A percentile compares a stretch with the other conserved stretches of the same genome.
phyloP scores from a whole-genome alignment of 2,329 filamentous ascomycete species.

The Microcyclospora tardicrescens region DNA sequence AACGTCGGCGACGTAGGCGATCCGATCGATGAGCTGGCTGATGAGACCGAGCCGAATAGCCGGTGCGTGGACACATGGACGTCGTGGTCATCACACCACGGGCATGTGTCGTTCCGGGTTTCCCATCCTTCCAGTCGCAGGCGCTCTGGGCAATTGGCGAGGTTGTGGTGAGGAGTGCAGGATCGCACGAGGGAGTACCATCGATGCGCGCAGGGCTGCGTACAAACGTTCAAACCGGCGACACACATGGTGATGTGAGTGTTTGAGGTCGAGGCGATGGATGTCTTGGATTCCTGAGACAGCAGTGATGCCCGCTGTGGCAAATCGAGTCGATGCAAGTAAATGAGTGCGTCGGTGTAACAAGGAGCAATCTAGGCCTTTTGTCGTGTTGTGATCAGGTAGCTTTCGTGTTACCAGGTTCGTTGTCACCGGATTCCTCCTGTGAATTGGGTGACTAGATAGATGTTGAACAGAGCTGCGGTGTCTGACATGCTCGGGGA shows the following conservation, averaged over 20 bases:
- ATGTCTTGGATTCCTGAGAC: too few species aligned
- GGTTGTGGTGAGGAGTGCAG: slow-evolving; percentile 31
- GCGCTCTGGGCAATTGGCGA: slow-evolving; percentile 34
- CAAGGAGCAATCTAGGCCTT: too few species aligned
- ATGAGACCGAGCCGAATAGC: slow-evolving; percentile 34
- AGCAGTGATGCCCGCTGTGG: too few species aligned
- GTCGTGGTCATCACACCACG: slow-evolving; percentile 30
- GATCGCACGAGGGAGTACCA: slow-evolving; percentile 37
- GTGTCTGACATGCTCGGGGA: too few species aligned
- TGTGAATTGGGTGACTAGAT: too few species aligned
- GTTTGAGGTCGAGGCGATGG: too few species aligned
- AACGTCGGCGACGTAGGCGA: slow-evolving; percentile 11
- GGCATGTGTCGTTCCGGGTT: slow-evolving; percentile 34
- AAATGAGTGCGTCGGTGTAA: too few species aligned
- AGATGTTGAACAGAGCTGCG: too few species aligned
- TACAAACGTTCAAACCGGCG: slow-evolving; percentile 37
- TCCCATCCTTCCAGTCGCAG: slow-evolving; percentile 38
- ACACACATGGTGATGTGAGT: slow-evolving; percentile 31
- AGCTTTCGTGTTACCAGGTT: too few species aligned
- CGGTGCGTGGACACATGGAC: slow-evolving; percentile 32
- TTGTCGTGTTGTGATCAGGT: too few species aligned
- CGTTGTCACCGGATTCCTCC: too few species aligned
- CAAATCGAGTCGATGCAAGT: too few species aligned
- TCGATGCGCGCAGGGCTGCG: slow-evolving; percentile 34
- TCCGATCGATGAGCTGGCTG: slow-evolving; percentile 19